Conservation (phyloP, 2,329 filamentous ascomycete species). For the Drechmeria coniospora region DNA sequence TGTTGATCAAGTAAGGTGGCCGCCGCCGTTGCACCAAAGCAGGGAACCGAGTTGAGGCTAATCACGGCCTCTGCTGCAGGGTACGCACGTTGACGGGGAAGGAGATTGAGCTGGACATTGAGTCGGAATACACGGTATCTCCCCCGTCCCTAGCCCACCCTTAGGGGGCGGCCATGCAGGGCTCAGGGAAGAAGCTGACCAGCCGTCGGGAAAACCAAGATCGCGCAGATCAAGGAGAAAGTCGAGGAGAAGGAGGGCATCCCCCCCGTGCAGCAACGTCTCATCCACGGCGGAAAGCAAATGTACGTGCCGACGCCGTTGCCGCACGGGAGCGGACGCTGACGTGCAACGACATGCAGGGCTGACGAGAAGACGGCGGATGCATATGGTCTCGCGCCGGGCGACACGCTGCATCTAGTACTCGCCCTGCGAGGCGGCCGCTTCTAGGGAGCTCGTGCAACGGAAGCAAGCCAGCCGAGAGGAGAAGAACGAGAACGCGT, state of each 20-base stretch:
- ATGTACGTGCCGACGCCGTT: too few relatives aligned
- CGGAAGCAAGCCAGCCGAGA: not conserved
- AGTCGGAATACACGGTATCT: constrained; percentile 75
- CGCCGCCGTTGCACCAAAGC: not conserved
- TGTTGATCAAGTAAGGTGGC: constrained; percentile 44
- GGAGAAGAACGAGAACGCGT: too few relatives aligned
- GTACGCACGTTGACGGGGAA: constrained; percentile 96
- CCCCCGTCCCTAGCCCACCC: not conserved
- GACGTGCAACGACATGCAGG: constrained; percentile 33
- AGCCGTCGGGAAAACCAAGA: constrained; percentile 32
- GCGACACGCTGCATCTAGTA: constrained; percentile 87
- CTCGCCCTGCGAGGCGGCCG: constrained; percentile 76
- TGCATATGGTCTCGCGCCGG: constrained; percentile 83
- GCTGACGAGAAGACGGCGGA: constrained; percentile 84
- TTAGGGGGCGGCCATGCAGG: too few relatives aligned
- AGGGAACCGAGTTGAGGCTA: not conserved
- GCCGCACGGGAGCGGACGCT: too few relatives aligned
- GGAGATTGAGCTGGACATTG: constrained; percentile 97
- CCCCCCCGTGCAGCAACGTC: constrained; percentile 84
- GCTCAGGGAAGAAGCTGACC: not conserved
- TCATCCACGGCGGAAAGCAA: constrained; percentile 96
- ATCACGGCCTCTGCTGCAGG: too few relatives aligned
- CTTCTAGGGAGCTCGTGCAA: constrained; percentile 5
- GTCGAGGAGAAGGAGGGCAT: constrained; percentile 99
- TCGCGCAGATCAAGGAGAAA: constrained; percentile 93